Conservation (phyloP, 208 protist species). For the Leishmania tropica region DNA sequence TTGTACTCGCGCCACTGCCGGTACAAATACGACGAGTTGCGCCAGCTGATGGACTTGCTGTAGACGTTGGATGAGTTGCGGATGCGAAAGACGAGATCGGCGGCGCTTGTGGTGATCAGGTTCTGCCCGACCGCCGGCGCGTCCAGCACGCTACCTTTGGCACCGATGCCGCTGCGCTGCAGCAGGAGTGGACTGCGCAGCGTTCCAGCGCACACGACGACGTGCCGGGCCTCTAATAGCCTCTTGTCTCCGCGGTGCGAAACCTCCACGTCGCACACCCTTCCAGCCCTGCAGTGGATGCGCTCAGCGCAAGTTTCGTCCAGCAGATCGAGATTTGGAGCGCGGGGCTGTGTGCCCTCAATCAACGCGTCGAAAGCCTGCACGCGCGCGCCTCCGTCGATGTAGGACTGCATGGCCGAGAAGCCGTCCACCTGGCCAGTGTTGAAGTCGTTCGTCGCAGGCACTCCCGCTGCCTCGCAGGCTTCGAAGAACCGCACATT, state of each 20-base stretch:
- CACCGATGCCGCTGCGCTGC: slow-evolving; percentile 61
- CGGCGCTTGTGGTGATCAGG: slow-evolving; percentile 53
- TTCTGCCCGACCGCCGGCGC: slow-evolving; percentile 54
- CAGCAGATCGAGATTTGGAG: slow-evolving; percentile 45
- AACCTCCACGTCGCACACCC: slow-evolving; percentile 34
- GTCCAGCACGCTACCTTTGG: slow-evolving; percentile 43
- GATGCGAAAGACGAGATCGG: slow-evolving; percentile 60
- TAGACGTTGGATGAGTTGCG: slow-evolving; percentile 20
- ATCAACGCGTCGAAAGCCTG: slow-evolving; percentile 63
- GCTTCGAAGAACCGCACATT: slow-evolving; percentile 87
- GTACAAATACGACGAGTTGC: slow-evolving; percentile 56
- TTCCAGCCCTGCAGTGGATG: slow-evolving; percentile 32
- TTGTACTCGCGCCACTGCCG: slow-evolving; percentile 74
- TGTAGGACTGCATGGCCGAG: slow-evolving; percentile 55
- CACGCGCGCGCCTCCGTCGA: slow-evolving; percentile 43
- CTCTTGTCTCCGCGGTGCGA: background rate
- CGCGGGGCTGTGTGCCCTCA: slow-evolving; percentile 25
- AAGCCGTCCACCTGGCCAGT: slow-evolving; percentile 57
- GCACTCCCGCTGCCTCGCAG: slow-evolving; percentile 72
- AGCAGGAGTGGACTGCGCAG: slow-evolving; percentile 64
- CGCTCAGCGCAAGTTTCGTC: slow-evolving; percentile 33
- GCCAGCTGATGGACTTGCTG: slow-evolving; percentile 74
- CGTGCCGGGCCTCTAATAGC: slow-evolving; percentile 16
- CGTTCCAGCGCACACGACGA: slow-evolving; percentile 58
- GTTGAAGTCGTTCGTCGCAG: slow-evolving; percentile 55